Base-by-base conservation (phyloP, 2,329 filamentous ascomycete genomes). In the Venturia carpophila region DNA sequence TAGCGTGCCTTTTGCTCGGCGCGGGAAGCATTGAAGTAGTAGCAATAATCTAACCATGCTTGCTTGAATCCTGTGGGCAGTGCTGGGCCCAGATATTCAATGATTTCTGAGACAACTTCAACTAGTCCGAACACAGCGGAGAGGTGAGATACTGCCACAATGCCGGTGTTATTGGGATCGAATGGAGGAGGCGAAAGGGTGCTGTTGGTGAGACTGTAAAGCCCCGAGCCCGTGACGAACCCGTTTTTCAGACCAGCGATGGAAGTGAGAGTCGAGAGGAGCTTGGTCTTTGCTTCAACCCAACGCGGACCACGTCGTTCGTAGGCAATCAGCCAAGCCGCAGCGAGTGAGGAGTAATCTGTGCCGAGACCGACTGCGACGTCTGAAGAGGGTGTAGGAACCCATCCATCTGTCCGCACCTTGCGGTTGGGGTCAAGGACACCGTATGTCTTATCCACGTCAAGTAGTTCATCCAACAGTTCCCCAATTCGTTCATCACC, bases 1-100 rank as follows among this genome's bases (percentile, higher is more conserved):
- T 85, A 87, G 0, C 82, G 78, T 1, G 78, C 76, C 1, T 69
- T 71, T 71, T 87, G 84, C 72, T 85, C 82, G 0, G 73, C 77
- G 0, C 73, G 71, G 0, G 76, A 69, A 0, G 82, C 83, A 10
- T 77, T 75, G 69, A 83, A 87, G 72, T 84, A 85, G 70, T 80
- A 81, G 69, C 82, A 84, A 72, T 87, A 87, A 62, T 86, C 84
- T 1, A 85, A 73, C 79, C 83, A 87, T 0, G 79, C 82, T 7
- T 80, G 71, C 61, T 81, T 75, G 70, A 87, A 85, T 0, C 78
- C 78, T 10, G 75, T 69, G 0, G 83, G 81, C 0, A 79, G 67
- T 1, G 80, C 77, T 0, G 76, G 74, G 2, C 75, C 78, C 17
- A 77, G 79, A 69, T 82, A 79, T 58, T 83, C 78, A 1, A 83